phyloP scores from a whole-genome alignment of 129 eudicot species.

The Solidago caesia region DNA sequence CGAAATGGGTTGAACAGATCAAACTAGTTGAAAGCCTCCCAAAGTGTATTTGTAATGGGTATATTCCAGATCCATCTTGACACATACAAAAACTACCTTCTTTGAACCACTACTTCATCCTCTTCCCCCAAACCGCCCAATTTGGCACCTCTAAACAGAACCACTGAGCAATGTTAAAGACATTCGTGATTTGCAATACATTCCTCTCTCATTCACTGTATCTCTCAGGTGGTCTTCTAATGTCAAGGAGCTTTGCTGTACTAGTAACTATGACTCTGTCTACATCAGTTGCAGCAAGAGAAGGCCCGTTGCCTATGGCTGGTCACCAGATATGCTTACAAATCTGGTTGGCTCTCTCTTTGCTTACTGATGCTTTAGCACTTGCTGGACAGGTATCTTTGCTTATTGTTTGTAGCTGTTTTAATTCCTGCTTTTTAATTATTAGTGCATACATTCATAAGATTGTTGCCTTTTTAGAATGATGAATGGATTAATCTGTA shows the following conservation, averaged over 20 bases:
- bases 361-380: conserved; percentile 96
- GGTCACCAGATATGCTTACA: conserved; percentile 86
- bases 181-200: neutral
- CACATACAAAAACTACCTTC: neutral
- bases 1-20: neutral
- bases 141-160: neutral
- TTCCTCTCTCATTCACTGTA: neutral
- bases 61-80: neutral
- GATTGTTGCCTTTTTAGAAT: neutral
- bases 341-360: conserved; percentile 90
- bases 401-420: neutral
- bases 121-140: neutral
- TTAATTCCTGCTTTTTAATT: neutral
- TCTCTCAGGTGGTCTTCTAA: conserved; percentile 68
- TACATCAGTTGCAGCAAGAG: conserved; percentile 92
- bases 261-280: conserved; percentile 74
- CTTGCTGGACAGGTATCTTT: conserved; percentile 87
- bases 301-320: conserved; percentile 88
- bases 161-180: conserved; percentile 3
- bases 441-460: neutral
- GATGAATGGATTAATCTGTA: neutral
- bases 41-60: neutral
- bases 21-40: neutral
- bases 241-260: conserved; percentile 74
- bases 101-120: neutral